Base-by-base conservation (phyloP, 2,329 filamentous ascomycete species). In the Diaporthe humulicola region DNA sequence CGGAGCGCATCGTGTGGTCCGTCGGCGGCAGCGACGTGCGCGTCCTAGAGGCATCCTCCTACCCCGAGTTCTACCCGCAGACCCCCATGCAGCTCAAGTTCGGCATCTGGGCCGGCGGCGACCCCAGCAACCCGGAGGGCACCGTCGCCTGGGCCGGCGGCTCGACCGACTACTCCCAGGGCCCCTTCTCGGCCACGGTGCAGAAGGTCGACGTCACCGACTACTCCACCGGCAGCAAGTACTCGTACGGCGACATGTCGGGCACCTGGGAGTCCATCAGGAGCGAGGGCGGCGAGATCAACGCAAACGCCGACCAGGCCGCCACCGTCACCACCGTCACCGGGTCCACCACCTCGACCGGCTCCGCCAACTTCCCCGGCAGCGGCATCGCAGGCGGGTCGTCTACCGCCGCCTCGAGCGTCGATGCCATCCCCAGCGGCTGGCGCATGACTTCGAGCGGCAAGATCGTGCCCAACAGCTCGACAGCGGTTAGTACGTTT, bases 81-180 rank as follows among this genome's bases (percentile, higher is more conserved):
- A 95, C 95, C 0, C 97, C 97, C 5, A 98, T 98, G 95, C 93
- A 95, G 85, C 86, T 98, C 85, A 97, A 96, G 85, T 92, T 98
- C 79, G 97, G 97, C 76, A 88, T 93, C 73, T 99, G 97, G 97
- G 92, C 95, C 71, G 97, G 95, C 80, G 97, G 97, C 79, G 97
- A 98, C 83, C 85, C 95, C 0, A 88, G 88, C 79, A 98, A 98
- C 83, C 81, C 92, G 1, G 83, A 88, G 19, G 97, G 97, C 74
- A 98, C 96, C 22, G 95, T 98, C 79, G 88, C 91, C 77, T 99
- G 97, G 97, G 94, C 97, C 73, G 90, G 93, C 73, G 97, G 97
- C 19, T 89, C 91, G 66, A 98, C 95, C 66, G 92, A 98, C 85
- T 99, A 97, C 86, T 88, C 89, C 74, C 81, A 92, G 77, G 96